phyloP scores from a whole-genome alignment of 1,284 basidiomycete genomes.

The Ustilago curta region DNA sequence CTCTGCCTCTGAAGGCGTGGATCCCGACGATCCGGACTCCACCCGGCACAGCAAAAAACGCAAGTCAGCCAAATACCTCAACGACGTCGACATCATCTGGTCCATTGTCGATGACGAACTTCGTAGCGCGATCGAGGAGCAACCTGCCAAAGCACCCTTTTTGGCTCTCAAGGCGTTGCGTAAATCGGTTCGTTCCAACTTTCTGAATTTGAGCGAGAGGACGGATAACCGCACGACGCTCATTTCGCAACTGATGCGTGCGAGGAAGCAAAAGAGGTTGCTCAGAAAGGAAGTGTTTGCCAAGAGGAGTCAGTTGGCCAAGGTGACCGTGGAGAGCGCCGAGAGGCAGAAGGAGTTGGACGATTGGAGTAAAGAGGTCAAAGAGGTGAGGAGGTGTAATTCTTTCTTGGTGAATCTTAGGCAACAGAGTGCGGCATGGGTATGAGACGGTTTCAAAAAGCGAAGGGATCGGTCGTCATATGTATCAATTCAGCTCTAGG shows the following conservation, averaged over 20 bases:
- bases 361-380: constrained; percentile 36
- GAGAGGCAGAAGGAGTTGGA: constrained; percentile 45
- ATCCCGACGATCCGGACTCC: constrained; percentile 18
- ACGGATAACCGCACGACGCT: constrained; percentile 41
- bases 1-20: constrained; percentile 15
- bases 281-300: constrained; percentile 39
- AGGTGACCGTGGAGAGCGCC: constrained; percentile 15
- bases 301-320: constrained; percentile 28
- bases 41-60: constrained; percentile 14
- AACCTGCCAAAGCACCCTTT: constrained; percentile 47
- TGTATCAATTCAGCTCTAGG: neutral
- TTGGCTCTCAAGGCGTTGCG: constrained; percentile 41
- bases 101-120: constrained; percentile 50
- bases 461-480: too few relatives aligned
- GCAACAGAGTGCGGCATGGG: constrained; percentile 30
- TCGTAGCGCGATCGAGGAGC: constrained; percentile 40
- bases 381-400: constrained; percentile 31
- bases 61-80: constrained; percentile 47
- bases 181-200: constrained; percentile 35
- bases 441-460: neutral
- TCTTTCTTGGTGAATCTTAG: constrained; percentile 30
- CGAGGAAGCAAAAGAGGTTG: constrained; percentile 38
- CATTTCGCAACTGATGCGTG: constrained; percentile 37
- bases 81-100: constrained; percentile 55
- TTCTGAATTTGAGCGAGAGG: constrained; percentile 41